phyloP scores from a whole-genome alignment of 2,329 filamentous ascomycete species.

The Scedosporium dehoogii region DNA sequence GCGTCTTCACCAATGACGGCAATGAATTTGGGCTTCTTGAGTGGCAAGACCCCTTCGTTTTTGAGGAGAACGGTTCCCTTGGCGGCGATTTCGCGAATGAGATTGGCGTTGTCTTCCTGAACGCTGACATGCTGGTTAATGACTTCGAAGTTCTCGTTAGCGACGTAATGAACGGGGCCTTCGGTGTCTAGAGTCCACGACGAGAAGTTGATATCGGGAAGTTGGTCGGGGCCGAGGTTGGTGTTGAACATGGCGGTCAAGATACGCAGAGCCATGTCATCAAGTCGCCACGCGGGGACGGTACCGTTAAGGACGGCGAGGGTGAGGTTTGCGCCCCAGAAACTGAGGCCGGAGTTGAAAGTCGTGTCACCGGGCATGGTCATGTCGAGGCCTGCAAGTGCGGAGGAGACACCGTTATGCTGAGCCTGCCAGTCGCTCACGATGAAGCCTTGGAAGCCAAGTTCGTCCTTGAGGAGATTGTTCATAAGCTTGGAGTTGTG shows the following conservation, averaged over 20 bases:
- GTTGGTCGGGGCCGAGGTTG: slow-evolving; percentile 38
- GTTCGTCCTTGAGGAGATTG: slow-evolving; percentile 65
- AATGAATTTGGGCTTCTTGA: slow-evolving; percentile 68
- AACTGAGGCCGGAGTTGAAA: slow-evolving; percentile 64
- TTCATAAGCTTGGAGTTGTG: slow-evolving; percentile 72
- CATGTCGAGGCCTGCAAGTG: slow-evolving; percentile 72
- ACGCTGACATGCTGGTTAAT: slow-evolving; percentile 81
- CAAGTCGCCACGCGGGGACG: slow-evolving; percentile 73
- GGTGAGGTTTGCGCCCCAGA: slow-evolving; percentile 82
- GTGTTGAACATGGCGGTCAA: slow-evolving; percentile 63
- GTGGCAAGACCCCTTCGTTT: slow-evolving; percentile 66
- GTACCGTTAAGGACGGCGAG: slow-evolving; percentile 83
- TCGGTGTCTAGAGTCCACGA: slow-evolving; percentile 76
- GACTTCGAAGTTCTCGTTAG: slow-evolving; percentile 50
- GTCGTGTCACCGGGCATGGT: slow-evolving; percentile 76
- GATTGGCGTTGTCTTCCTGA: slow-evolving; percentile 57
- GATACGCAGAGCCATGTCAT: slow-evolving; percentile 86
- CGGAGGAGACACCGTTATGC: slow-evolving; percentile 56
- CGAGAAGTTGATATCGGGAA: slow-evolving; percentile 65
- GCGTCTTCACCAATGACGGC: slow-evolving; percentile 78
- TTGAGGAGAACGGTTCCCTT: slow-evolving; percentile 85
- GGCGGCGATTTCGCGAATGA: slow-evolving; percentile 69
- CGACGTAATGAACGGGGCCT: slow-evolving; percentile 56
- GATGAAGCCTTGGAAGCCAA: slow-evolving; percentile 73
- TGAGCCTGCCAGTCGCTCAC: slow-evolving; percentile 76